Percentiles rank a stretch among this genome's conserved stretches.
phyloP scores from a whole-genome alignment of 2,329 filamentous ascomycete species.

The Hysterium pulicare region DNA sequence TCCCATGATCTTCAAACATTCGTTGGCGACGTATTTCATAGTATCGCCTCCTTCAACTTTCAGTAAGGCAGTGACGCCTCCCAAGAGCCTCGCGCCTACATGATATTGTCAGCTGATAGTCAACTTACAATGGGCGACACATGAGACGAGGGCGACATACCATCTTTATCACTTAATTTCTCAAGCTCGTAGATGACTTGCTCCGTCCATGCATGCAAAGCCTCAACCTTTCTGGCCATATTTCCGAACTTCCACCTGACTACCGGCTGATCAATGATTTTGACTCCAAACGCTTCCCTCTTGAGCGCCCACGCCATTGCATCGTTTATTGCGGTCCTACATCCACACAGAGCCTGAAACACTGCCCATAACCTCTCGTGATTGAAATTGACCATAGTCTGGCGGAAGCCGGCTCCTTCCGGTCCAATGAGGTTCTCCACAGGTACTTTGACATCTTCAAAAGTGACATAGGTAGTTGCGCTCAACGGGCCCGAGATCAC shows the following conservation, averaged over 20 bases:
- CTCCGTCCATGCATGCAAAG: conserved; percentile 27
- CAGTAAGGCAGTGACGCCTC: conserved; percentile 22
- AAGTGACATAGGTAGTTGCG: conserved; percentile 27
- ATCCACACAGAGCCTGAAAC: conserved; percentile 27
- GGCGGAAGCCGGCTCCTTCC: conserved; percentile 25
- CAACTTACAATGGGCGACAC: background rate
- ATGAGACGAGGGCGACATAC: background rate
- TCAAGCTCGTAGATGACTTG: conserved; percentile 26
- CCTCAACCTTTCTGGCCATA: conserved; percentile 25
- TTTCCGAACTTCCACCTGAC: conserved; percentile 31
- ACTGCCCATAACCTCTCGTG: conserved; percentile 33
- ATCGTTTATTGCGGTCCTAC: conserved; percentile 25
- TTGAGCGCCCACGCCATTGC: conserved; percentile 27
- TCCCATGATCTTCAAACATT: conserved; percentile 25
- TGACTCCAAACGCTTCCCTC: conserved; percentile 30
- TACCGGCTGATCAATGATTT: conserved; percentile 30
- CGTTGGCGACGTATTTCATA: conserved; percentile 24
- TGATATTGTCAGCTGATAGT: too few species aligned
- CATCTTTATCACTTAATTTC: conserved; percentile 2
- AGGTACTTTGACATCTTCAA: conserved; percentile 32
- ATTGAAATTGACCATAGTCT: conserved; percentile 35
- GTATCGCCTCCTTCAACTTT: conserved; percentile 25
- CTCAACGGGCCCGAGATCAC: conserved; percentile 21
- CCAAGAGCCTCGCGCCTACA: conserved; percentile 18
- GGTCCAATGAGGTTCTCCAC: conserved; percentile 25